Percentiles rank a stretch among this genome's conserved stretches.
phyloP scores from a whole-genome alignment of 2,329 filamentous ascomycete genomes.

The Cladophialophora carrionii region DNA sequence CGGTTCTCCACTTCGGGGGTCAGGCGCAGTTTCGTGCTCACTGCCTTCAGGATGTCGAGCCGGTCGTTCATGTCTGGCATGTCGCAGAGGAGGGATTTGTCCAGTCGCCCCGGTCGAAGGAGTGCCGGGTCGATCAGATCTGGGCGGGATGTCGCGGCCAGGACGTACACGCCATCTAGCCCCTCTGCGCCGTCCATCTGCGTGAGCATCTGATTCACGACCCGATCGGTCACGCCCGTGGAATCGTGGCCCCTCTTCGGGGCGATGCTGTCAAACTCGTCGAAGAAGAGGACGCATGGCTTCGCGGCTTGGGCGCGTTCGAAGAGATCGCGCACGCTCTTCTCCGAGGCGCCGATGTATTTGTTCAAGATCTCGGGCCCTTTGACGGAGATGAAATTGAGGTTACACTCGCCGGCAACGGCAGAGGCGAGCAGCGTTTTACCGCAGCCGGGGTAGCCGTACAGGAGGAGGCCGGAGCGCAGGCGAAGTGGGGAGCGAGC shows the following conservation, averaged over 20 bases:
- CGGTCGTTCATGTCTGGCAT: conserved; percentile 80
- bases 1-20: conserved; percentile 65
- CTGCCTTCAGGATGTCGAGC: conserved; percentile 81
- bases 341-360: conserved; percentile 97
- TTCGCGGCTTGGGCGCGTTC: conserved; percentile 87
- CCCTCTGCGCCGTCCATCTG: conserved; percentile 99
- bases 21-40: conserved; percentile 80
- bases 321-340: conserved; percentile 92
- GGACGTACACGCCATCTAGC: conserved; percentile 89
- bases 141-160: conserved; percentile 89
- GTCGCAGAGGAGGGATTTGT: conserved; percentile 91
- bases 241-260: conserved; percentile 96
- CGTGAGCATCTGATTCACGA: conserved; percentile 96
- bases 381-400: conserved; percentile 99
- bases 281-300: conserved; percentile 95
- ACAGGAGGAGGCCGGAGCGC: conserved; percentile 87
- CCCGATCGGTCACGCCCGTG: conserved; percentile 96
- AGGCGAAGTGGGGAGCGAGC: conserved; percentile 93
- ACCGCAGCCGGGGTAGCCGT: conserved; percentile 93
- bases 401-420: conserved; percentile 94
- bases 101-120: conserved; percentile 84
- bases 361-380: conserved; percentile 98
- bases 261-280: conserved; percentile 97
- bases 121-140: conserved; percentile 95
- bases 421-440: conserved; percentile 95